Evolutionary conservation across 108 stramenopile species (phyloP).

Genomic region (Stephanodiscus triporus): DNA sequence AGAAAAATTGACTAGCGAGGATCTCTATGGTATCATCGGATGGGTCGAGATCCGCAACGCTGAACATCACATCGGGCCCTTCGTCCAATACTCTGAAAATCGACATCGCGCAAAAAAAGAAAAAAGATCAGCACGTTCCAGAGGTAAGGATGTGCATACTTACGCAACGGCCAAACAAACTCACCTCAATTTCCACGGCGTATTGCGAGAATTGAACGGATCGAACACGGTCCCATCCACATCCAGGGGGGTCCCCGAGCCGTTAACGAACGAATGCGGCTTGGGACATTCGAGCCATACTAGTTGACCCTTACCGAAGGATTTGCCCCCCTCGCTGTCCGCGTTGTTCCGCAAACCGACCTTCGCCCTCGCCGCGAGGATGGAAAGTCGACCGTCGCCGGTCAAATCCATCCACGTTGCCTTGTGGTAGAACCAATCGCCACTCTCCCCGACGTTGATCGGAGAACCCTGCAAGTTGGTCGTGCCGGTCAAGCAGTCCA

Average conservation of each 20-base stretch:
- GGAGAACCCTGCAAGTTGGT: slow-evolving; percentile 35
- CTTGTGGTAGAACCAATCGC: slow-evolving; percentile 94
- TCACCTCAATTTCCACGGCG: slow-evolving; percentile 82
- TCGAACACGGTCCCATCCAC: slow-evolving; percentile 81
- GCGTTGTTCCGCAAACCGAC: slow-evolving; percentile 38
- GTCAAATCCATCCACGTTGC: slow-evolving; percentile 92
- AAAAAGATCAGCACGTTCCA: neutral
- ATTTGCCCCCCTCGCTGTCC: slow-evolving; percentile 11
- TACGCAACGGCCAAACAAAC: neutral
- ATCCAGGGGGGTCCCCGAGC: slow-evolving; percentile 78
- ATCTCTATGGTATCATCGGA: slow-evolving; percentile 90
- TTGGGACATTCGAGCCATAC: slow-evolving; percentile 87
- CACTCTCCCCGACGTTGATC: slow-evolving; percentile 47
- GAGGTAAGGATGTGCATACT: neutral
- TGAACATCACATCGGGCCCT: slow-evolving; percentile 97
- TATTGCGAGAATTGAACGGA: slow-evolving; percentile 70
- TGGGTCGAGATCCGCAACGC: slow-evolving; percentile 88
- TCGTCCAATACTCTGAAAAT: slow-evolving; percentile 68
- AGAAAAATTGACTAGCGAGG: slow-evolving; percentile 92
- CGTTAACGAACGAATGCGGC: slow-evolving; percentile 64
- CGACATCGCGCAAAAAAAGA: neutral
- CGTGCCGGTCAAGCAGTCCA: slow-evolving; percentile 60
- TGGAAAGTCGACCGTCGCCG: slow-evolving; percentile 87
- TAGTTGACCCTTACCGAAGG: slow-evolving; percentile 64
- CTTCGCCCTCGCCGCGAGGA: slow-evolving; percentile 90